Evolutionary conservation across 1,284 basidiomycete genomes (phyloP), one percentile per base, ranked within the genome.

Genomic region (Fomitopsis palustris): DNA sequence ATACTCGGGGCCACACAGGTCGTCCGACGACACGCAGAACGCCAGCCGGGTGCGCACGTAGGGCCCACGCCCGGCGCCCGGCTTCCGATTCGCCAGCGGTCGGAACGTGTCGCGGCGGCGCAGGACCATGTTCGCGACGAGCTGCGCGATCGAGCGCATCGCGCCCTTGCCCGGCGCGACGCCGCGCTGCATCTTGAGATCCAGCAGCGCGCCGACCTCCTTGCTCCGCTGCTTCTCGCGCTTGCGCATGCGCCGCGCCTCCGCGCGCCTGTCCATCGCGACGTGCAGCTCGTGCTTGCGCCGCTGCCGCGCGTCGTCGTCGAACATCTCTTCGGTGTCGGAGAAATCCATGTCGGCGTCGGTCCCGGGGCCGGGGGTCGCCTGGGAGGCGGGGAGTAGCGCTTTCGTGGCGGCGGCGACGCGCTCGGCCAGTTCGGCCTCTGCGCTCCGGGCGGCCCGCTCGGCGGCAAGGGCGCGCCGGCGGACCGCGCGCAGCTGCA

Each of bases 101-200:
- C 77, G 72, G 25, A 60, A 70, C 3, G 70, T 67, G 49, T 81
- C 78, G 59, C 71, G 72, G 56, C 84, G 68, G 54, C 78, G 75
- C 62, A 85, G 73, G 43, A 83, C 69, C 83, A 85, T 85, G 69
- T 79, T 79, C 56, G 83, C 83, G 52, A 85, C 80, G 19, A 84
- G 73, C 58, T 83, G 81, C 38, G 76, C 70, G 65, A 85, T 72
- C 58, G 65, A 79, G 43, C 71, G 65, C 56, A 74, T 73, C 45
- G 64, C 65, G 43, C 69, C 69, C 63, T 70, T 69, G 45, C 67
- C 67, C 55, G 65, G 54, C 58, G 58, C 54, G 60, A 57, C 62
- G 16, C 64, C 64, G 39, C 64, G 60, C 55, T 65, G 66, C 61
- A 83, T 64, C 74, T 82, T 84, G 59, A 84, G 67, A 60, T 79